Conservation (phyloP, 1,284 basidiomycete genomes). For the Microbotryum intermedium region DNA sequence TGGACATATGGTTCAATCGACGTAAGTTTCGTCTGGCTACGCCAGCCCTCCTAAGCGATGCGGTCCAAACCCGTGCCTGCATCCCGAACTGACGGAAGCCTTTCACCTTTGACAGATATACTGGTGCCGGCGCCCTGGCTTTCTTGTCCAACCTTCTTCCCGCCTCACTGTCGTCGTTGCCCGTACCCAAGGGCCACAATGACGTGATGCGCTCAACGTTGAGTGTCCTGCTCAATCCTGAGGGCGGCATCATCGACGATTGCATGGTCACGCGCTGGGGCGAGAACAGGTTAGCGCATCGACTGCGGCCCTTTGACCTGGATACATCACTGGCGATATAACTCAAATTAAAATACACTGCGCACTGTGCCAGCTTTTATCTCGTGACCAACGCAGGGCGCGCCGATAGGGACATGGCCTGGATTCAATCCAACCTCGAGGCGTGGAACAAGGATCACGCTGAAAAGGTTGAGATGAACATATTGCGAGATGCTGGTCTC, state of each 20-base stretch:
- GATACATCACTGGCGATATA: neutral
- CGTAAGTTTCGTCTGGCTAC: constrained; percentile 13
- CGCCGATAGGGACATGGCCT: constrained; percentile 67
- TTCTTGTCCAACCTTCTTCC: constrained; percentile 43
- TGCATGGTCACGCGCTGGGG: constrained; percentile 46
- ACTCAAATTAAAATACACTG: neutral
- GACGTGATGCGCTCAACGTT: constrained; percentile 56
- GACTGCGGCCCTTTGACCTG: neutral
- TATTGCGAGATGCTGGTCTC: constrained; percentile 77
- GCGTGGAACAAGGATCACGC: constrained; percentile 61
- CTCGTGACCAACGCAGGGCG: constrained; percentile 95
- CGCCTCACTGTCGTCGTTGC: constrained; percentile 71
- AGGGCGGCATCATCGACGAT: constrained; percentile 94
- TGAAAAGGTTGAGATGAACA: constrained; percentile 65
- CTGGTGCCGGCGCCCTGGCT: constrained; percentile 38
- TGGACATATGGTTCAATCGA: constrained; percentile 72
- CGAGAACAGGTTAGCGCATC: constrained; percentile 31
- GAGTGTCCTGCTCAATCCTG: constrained; percentile 77
- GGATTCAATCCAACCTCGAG: constrained; percentile 59
- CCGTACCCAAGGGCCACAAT: constrained; percentile 54
- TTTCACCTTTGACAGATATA: constrained; percentile 29
- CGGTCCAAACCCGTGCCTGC: too few relatives aligned
- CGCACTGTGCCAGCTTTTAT: constrained; percentile 60
- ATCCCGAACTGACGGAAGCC: too few relatives aligned
- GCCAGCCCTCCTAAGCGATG: neutral